Evolutionary conservation across 345 rosid species (phyloP).

Genomic region (Physaria fendleri): DNA sequence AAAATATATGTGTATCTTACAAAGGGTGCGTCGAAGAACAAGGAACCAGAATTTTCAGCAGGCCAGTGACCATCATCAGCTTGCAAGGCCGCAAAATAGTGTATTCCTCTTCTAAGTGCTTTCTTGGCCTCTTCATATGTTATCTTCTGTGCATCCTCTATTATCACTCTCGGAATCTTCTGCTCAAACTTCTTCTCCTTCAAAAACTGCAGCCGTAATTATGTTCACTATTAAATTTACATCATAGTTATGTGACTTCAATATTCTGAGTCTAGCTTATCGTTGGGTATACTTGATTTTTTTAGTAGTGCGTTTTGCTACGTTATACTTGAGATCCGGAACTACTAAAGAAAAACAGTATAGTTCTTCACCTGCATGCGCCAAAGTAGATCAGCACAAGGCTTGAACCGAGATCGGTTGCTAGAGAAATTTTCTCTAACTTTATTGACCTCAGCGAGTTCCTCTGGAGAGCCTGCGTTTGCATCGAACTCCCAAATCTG

Average conservation of each 20-base stretch:
- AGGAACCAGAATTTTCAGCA: slow-evolving; percentile 32
- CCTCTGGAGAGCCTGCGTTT: slow-evolving; percentile 22
- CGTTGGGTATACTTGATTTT: too few relatives aligned
- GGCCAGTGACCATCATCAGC: slow-evolving; percentile 19
- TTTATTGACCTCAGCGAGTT: slow-evolving; percentile 20
- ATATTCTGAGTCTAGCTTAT: too few relatives aligned
- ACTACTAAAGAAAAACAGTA: too few relatives aligned
- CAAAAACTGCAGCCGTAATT: too few relatives aligned
- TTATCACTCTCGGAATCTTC: not conserved
- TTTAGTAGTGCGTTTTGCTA: not conserved
- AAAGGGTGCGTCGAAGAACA: slow-evolving; percentile 40
- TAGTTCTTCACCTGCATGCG: not conserved
- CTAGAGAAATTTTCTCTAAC: not conserved
- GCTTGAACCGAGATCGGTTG: not conserved
- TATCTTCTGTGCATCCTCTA: slow-evolving; percentile 4
- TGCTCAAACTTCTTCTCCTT: not conserved
- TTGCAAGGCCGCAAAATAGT: slow-evolving; percentile 9
- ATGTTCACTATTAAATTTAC: too few relatives aligned
- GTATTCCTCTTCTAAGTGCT: slow-evolving; percentile 12
- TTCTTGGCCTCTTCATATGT: not conserved
- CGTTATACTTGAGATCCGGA: too few relatives aligned
- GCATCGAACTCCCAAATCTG: slow-evolving; percentile 35
- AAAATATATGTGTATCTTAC: too few relatives aligned
- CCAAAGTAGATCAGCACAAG: slow-evolving; percentile 5
- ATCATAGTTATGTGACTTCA: too few relatives aligned